Percentiles rank a stretch among this genome's conserved stretches.
Conservation (phyloP, 2,329 filamentous ascomycete species). For the Xylaria sp. region DNA sequence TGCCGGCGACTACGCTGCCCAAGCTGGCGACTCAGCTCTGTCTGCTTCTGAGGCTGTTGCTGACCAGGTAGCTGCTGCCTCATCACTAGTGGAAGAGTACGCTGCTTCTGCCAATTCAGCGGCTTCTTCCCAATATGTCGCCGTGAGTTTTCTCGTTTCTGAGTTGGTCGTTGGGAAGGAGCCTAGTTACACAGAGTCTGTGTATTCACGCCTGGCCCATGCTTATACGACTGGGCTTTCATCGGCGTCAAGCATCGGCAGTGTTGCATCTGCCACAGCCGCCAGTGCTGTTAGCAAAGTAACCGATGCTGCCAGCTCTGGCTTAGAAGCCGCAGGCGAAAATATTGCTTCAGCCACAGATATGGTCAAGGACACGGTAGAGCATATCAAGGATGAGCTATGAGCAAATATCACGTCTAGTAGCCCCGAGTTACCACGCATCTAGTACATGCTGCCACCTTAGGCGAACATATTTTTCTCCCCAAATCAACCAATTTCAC, state of each 20-base stretch:
- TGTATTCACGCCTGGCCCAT: conserved; percentile 72
- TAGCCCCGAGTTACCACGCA: not conserved
- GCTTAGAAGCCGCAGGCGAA: conserved; percentile 29
- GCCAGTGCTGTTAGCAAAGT: conserved; percentile 36
- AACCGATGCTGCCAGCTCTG: conserved; percentile 34
- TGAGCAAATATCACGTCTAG: not conserved
- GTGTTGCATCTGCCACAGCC: conserved; percentile 42
- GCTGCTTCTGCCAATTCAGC: conserved; percentile 67
- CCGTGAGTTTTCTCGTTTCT: conserved; percentile 73
- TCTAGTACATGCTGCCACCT: not conserved
- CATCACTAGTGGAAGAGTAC: conserved; percentile 55
- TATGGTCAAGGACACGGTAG: conserved; percentile 37
- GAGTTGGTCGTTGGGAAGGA: conserved; percentile 80
- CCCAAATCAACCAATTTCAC: not conserved
- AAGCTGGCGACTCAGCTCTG: conserved; percentile 38
- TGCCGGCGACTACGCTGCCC: conserved; percentile 48
- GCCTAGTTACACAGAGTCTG: conserved; percentile 80
- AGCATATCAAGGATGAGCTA: conserved; percentile 31
- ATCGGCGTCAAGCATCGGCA: conserved; percentile 54
- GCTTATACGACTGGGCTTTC: conserved; percentile 73
- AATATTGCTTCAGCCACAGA: conserved; percentile 21
- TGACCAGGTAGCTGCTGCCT: conserved; percentile 32
- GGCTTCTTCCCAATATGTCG: conserved; percentile 68
- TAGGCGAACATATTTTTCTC: not conserved
- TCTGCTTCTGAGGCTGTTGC: conserved; percentile 41